Conservation (phyloP, 2,329 filamentous ascomycete genomes). For the Calonectria hawksworthii region DNA sequence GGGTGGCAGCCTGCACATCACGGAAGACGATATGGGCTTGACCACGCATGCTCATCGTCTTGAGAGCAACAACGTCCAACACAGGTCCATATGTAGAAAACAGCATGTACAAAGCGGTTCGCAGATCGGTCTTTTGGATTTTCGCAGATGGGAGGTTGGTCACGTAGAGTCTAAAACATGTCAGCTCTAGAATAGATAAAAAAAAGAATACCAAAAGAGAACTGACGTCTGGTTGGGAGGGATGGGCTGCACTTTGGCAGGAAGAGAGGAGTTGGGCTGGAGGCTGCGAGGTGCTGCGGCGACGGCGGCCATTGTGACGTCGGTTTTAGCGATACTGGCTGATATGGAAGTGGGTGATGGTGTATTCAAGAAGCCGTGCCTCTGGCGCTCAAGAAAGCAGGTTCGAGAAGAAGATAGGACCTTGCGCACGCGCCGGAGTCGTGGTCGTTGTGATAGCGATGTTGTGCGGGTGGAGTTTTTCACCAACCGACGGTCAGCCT, state of each 20-base stretch:
- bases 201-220: conserved; percentile 16
- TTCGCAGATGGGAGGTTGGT: conserved; percentile 89
- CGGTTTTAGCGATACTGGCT: background rate
- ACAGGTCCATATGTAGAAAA: conserved; percentile 96
- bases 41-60: conserved; percentile 92
- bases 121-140: conserved; percentile 89
- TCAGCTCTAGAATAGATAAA: conserved; percentile 18
- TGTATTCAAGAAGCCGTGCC: conserved; percentile 3
- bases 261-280: conserved; percentile 58
- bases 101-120: conserved; percentile 89
- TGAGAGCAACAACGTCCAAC: conserved; percentile 90
- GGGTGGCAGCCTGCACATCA: conserved; percentile 91
- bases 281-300: conserved; percentile 56
- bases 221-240: conserved; percentile 84
- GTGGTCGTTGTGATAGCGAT: conserved; percentile 31
- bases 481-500: conserved; percentile 39
- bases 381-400: conserved; percentile 7
- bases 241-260: conserved; percentile 66
- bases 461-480: conserved; percentile 48
- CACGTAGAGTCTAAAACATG: conserved; percentile 80
- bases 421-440: conserved; percentile 27
- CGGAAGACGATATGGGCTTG: conserved; percentile 95
- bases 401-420: conserved; percentile 14
- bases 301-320: conserved; percentile 50
- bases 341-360: background rate